Conservation (phyloP, 495 filamentous ascomycete species). For the Lophium mytilinum region DNA sequence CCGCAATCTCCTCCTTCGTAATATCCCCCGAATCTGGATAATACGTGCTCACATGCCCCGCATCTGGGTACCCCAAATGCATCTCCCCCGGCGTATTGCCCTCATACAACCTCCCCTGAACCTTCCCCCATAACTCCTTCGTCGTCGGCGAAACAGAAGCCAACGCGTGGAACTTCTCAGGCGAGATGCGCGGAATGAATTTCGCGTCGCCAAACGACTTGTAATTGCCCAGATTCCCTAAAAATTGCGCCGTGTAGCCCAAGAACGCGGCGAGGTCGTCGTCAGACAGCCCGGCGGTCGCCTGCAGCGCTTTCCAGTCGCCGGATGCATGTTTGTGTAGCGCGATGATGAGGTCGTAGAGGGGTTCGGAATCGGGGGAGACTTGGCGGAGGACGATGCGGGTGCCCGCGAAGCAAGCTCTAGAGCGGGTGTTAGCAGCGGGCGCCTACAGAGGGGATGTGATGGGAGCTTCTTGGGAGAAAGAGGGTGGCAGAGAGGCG, state of each 20-base stretch:
- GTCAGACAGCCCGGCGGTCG: conserved; percentile 60
- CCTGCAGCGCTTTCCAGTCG: conserved; percentile 65
- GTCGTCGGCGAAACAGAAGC: conserved; percentile 49
- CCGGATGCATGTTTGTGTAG: conserved; percentile 66
- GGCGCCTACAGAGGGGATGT: background rate
- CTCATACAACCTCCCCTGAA: conserved; percentile 67
- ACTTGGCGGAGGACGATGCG: conserved; percentile 81
- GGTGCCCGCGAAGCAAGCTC: conserved; percentile 76
- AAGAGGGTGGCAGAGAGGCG: background rate
- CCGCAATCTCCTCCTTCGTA: conserved; percentile 73
- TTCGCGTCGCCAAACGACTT: conserved; percentile 94
- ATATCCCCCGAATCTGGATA: conserved; percentile 85
- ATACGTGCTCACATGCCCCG: conserved; percentile 82
- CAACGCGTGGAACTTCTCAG: conserved; percentile 61
- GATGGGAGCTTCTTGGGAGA: too few species aligned
- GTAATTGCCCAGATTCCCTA: conserved; percentile 91
- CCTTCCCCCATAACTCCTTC: conserved; percentile 51
- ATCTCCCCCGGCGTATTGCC: conserved; percentile 56
- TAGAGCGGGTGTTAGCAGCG: conserved; percentile 30
- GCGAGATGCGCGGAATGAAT: conserved; percentile 73
- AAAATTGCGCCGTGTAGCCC: conserved; percentile 79
- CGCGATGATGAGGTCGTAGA: conserved; percentile 83
- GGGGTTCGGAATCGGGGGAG: conserved; percentile 81
- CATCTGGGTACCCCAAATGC: conserved; percentile 77
- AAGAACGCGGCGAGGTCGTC: conserved; percentile 68